Percentiles rank a stretch among this genome's conserved stretches.
Conservation (phyloP, 805 yeast species). For the Saturnispora galanensis region DNA sequence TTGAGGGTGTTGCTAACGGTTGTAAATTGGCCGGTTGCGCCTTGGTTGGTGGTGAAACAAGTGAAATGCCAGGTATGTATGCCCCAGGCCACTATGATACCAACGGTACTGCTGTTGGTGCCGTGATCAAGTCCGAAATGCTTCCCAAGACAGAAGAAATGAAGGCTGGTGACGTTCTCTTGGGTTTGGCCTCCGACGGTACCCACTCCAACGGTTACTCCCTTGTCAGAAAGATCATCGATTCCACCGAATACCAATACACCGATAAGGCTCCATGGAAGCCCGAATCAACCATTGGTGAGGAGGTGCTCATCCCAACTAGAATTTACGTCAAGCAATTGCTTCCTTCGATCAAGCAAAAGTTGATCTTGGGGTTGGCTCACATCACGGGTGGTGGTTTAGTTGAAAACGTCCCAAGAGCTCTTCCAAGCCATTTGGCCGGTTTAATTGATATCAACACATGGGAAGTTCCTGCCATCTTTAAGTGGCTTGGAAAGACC, state of each 20-base stretch:
- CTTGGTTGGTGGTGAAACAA: constrained; percentile 96
- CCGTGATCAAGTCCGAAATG: constrained; percentile 65
- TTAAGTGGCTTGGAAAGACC: constrained; percentile 86
- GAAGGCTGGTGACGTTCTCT: constrained; percentile 68
- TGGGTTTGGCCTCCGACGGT: constrained; percentile 88
- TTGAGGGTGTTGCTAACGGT: constrained; percentile 92
- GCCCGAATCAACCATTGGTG: constrained; percentile 61
- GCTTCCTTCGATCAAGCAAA: constrained; percentile 60
- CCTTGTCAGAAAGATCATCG: constrained; percentile 84
- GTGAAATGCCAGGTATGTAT: constrained; percentile 99
- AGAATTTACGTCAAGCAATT: constrained; percentile 90
- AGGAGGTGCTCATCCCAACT: constrained; percentile 81
- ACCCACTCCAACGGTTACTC: constrained; percentile 96
- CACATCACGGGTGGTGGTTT: constrained; percentile 99
- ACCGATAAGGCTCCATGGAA: constrained; percentile 82
- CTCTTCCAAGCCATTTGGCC: constrained; percentile 68
- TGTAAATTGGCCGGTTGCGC: constrained; percentile 96
- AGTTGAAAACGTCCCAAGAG: constrained; percentile 92
- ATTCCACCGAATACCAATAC: constrained; percentile 62
- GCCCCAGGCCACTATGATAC: constrained; percentile 94
- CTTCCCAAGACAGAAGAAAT: constrained; percentile 63
- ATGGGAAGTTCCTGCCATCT: constrained; percentile 84
- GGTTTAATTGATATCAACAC: constrained; percentile 70
- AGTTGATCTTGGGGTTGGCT: constrained; percentile 75
- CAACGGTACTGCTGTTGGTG: constrained; percentile 98